These are phyloP conservation scores for Aureobasidium sp. DNA, from an alignment of 2,329 filamentous ascomycete genomes.

Conservation along the genomic window DNA sequence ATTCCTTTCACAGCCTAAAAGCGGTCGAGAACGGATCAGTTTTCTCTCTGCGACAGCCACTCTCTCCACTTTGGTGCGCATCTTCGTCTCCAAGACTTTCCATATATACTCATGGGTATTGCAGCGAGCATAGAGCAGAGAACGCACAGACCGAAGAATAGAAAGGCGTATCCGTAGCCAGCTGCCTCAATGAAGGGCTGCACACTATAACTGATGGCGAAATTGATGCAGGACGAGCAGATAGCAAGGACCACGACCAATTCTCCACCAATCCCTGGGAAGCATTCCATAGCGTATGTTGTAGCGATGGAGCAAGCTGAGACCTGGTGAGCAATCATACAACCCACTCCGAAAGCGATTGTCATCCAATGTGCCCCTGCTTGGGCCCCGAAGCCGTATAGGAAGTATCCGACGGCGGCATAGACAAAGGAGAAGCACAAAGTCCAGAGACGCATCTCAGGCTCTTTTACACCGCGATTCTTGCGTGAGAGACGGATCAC, in stretches of 20 bases:
- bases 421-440: constrained; percentile 27
- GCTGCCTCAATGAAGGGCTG: constrained; percentile 32
- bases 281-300: constrained; percentile 35
- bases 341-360: constrained; percentile 29
- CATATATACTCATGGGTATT: constrained; percentile 25
- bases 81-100: constrained; percentile 26
- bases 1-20: background rate
- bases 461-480: constrained; percentile 20
- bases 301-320: constrained; percentile 32
- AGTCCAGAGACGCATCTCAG: constrained; percentile 27
- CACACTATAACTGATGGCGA: constrained; percentile 31
- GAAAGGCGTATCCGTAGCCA: constrained; percentile 24
- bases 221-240: constrained; percentile 27
- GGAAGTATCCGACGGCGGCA: constrained; percentile 28
- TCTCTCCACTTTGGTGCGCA: constrained; percentile 16
- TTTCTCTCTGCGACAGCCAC: constrained; percentile 13
- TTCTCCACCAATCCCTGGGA: constrained; percentile 22
- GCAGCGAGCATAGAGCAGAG: constrained; percentile 21
- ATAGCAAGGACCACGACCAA: constrained; percentile 24
- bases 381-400: constrained; percentile 33
- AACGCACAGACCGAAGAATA: constrained; percentile 29
- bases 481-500: constrained; percentile 20
- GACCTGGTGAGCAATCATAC: constrained; percentile 35
- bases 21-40: background rate
- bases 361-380: constrained; percentile 27